Evolutionary conservation across 169 alveolate genomes (phyloP).

Genomic region (Cyclospora cayetanensis): DNA sequence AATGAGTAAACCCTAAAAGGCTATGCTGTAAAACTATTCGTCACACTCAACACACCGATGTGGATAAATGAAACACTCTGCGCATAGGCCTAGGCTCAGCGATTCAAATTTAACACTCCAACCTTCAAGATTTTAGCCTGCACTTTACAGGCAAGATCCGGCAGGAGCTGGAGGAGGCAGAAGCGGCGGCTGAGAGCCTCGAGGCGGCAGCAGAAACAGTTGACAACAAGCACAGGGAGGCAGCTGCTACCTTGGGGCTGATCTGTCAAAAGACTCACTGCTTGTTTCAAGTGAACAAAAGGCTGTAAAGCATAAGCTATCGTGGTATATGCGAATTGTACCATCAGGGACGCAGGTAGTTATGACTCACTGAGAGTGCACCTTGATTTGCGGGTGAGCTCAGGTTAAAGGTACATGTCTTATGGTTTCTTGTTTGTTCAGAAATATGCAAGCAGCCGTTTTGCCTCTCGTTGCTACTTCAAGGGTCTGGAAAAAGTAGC

Average conservation of each 20-base stretch:
- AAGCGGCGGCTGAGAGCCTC: constrained; percentile 32
- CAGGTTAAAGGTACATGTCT: no score
- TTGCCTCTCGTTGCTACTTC: constrained; percentile 3
- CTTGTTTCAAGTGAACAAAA: constrained; percentile 4
- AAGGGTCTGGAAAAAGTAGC: constrained; percentile 36
- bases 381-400: no score
- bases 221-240: neutral
- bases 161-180: constrained; percentile 14
- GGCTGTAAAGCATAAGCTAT: neutral
- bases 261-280: constrained; percentile 4
- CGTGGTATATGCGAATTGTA: neutral
- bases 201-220: constrained; percentile 48
- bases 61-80: neutral
- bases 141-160: neutral
- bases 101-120: no score
- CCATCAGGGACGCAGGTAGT: neutral
- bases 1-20: neutral
- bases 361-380: no score
- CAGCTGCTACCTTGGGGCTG: constrained; percentile 49
- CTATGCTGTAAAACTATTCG: no score
- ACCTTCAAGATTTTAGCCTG: no score
- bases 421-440: neutral
- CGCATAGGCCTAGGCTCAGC: no score
- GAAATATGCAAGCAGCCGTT: constrained; percentile 12
- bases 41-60: no score